Conservation (phyloP, 1,284 basidiomycete species). For the Baeospora myosura region DNA sequence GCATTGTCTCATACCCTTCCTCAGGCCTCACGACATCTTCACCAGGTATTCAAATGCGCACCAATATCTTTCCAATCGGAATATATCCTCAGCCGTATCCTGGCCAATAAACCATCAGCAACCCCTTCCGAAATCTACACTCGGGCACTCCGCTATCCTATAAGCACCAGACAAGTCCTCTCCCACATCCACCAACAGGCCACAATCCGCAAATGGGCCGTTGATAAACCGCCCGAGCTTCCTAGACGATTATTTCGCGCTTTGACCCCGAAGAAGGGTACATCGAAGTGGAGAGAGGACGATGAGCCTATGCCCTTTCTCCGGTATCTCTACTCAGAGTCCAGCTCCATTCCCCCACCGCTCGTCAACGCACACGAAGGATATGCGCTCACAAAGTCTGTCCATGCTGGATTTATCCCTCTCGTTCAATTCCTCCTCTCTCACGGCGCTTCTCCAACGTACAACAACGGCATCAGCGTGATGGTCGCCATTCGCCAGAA, state of each 20-base stretch:
- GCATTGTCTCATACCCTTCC: slow-evolving; percentile 58
- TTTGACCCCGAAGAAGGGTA: slow-evolving; percentile 26
- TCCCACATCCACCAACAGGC: slow-evolving; percentile 29
- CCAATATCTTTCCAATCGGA: slow-evolving; percentile 48
- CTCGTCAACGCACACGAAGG: slow-evolving; percentile 55
- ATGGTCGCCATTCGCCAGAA: slow-evolving; percentile 66
- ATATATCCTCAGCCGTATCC: slow-evolving; percentile 46
- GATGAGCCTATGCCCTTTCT: slow-evolving; percentile 60
- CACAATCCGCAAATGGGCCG: background rate
- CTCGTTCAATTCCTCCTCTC: slow-evolving; percentile 65
- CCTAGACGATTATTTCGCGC: slow-evolving; percentile 57
- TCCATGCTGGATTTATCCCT: slow-evolving; percentile 53
- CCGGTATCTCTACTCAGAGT: slow-evolving; percentile 40
- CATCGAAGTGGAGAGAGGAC: slow-evolving; percentile 28
- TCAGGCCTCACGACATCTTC: slow-evolving; percentile 41
- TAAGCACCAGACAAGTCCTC: slow-evolving; percentile 54
- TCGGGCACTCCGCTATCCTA: slow-evolving; percentile 52
- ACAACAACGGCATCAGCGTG: slow-evolving; percentile 58
- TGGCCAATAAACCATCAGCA: no score
- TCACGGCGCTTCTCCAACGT: slow-evolving; percentile 62
- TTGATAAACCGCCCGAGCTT: slow-evolving; percentile 30
- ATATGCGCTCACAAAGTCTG: slow-evolving; percentile 73
- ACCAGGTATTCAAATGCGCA: slow-evolving; percentile 44
- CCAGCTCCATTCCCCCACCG: slow-evolving; percentile 24
- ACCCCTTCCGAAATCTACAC: slow-evolving; percentile 31